Evolutionary conservation across 106 monocot species (phyloP), one percentile per base, ranked within the genome.

Genomic region (Acanthochlamys bracteata): DNA sequence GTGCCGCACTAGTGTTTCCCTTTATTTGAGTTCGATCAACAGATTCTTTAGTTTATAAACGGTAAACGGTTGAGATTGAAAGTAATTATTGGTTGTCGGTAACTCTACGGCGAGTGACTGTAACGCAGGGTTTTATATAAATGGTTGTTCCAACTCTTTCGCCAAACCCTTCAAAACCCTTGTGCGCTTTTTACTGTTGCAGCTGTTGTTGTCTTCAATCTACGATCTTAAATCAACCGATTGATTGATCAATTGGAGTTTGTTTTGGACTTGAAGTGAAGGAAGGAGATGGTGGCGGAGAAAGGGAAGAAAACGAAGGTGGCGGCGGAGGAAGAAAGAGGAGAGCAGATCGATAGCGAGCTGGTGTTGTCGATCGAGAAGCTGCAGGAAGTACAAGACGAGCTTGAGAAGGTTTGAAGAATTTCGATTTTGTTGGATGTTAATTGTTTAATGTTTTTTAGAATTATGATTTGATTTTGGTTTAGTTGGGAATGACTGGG

Each of bases 281-380:
- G 21, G 42, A 51, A 1, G 3, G 57, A 24, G 11, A 86, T 76
- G 86, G 78, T 55, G 70, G 69, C 75, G 47, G 80, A 86, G 69
- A 86, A 81, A 69, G 81, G 81, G 61, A 86, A 86, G 78, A 86
- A 70, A 69, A 40, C 78, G 42, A 86, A 78, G 75, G 61, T 78
- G 2, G 68, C 25, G n/a, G 71, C 69, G 74, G 72, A 59, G 41
- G 78, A 82, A 23, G 82, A 78, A 6, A 25, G 56, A 8, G 86
- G 56, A 8, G 86, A 86, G 11, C 78, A 82, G 61, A 70, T 86
- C 53, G 81, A 86, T 57, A 75, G 82, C 11, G 86, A 82, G 63
- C 73, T 86, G 46, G 86, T 86, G 17, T 75, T 86, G 43, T 86
- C 82, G 60, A 86, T 86, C 20, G 81, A 86, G 78, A 81, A 76